These are phyloP conservation scores for Delonix regia DNA, from an alignment of 306 rosid species.

Conservation along the genomic window DNA sequence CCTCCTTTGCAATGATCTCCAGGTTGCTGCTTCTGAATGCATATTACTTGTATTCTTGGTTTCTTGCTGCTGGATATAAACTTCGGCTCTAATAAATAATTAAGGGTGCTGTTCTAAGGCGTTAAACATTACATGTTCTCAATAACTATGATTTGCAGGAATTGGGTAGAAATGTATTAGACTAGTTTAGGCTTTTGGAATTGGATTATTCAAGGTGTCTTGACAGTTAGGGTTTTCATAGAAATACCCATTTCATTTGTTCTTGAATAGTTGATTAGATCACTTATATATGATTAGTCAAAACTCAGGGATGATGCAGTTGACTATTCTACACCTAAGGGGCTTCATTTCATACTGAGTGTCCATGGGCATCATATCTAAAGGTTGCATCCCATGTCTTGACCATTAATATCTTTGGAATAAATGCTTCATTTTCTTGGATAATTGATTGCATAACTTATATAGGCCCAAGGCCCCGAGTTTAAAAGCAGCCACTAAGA, in stretches of 20 bases:
- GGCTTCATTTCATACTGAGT: neutral
- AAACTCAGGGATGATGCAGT: slow-evolving; percentile 5
- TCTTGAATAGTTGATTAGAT: neutral
- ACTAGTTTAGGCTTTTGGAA: slow-evolving; percentile 14
- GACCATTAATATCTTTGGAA: too few species aligned
- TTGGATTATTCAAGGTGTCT: slow-evolving; percentile 16
- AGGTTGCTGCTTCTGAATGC: too few species aligned
- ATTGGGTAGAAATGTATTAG: neutral
- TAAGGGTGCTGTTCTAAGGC: neutral
- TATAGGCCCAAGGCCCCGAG: too few species aligned
- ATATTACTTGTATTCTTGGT: too few species aligned
- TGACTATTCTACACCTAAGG: neutral
- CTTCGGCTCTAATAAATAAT: neutral
- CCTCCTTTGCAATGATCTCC: too few species aligned
- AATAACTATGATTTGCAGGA: neutral
- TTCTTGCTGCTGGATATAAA: neutral
- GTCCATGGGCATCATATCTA: neutral
- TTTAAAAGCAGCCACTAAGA: too few species aligned
- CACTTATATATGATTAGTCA: neutral
- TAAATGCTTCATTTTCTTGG: too few species aligned
- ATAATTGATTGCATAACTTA: too few species aligned
- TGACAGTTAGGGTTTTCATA: neutral
- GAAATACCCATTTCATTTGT: neutral
- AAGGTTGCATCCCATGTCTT: too few species aligned
- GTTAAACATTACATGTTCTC: neutral